A percentile compares a stretch with the other conserved stretches of the same genome.
Evolutionary conservation across 2,329 filamentous ascomycete species (phyloP).

Genomic region (Diaporthe destruens): DNA sequence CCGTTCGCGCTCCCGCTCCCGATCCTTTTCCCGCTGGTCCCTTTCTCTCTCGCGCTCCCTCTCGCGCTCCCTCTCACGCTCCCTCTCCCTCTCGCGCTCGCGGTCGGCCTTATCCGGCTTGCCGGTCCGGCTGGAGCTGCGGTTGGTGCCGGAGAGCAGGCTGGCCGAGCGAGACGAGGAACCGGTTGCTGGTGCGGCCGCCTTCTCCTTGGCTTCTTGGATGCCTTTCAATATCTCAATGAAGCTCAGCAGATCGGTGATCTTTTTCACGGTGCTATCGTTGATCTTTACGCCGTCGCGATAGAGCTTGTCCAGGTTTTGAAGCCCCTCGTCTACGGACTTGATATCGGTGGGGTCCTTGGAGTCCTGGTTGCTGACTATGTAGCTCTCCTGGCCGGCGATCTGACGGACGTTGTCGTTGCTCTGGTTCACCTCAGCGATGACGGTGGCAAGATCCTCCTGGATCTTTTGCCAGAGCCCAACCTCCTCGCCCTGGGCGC

Average conservation of each 20-base stretch:
- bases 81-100: constrained; percentile 45
- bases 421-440: constrained; percentile 56
- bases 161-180: constrained; percentile 45
- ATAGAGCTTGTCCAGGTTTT: constrained; percentile 48
- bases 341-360: constrained; percentile 51
- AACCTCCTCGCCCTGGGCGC: constrained; percentile 58
- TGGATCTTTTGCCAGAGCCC: constrained; percentile 56
- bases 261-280: constrained; percentile 46
- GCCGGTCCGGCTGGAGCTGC: constrained; percentile 43
- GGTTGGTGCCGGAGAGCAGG: constrained; percentile 39
- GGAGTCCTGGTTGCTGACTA: constrained; percentile 53
- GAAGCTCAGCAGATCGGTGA: constrained; percentile 53
- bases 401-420: constrained; percentile 55
- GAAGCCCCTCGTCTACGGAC: constrained; percentile 35
- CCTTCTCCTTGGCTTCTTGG: constrained; percentile 56
- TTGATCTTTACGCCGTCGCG: constrained; percentile 52
- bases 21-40: constrained; percentile 35
- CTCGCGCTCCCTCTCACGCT: constrained; percentile 34
- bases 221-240: constrained; percentile 56
- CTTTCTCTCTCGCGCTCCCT: constrained; percentile 42
- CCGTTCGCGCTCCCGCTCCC: constrained; percentile 41
- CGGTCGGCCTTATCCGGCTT: constrained; percentile 41
- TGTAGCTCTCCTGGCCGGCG: constrained; percentile 54
- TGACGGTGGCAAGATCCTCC: constrained; percentile 52
- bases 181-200: constrained; percentile 45